Evolutionary conservation across 2,329 filamentous ascomycete species (phyloP).

Genomic region (Clonostachys sp.): DNA sequence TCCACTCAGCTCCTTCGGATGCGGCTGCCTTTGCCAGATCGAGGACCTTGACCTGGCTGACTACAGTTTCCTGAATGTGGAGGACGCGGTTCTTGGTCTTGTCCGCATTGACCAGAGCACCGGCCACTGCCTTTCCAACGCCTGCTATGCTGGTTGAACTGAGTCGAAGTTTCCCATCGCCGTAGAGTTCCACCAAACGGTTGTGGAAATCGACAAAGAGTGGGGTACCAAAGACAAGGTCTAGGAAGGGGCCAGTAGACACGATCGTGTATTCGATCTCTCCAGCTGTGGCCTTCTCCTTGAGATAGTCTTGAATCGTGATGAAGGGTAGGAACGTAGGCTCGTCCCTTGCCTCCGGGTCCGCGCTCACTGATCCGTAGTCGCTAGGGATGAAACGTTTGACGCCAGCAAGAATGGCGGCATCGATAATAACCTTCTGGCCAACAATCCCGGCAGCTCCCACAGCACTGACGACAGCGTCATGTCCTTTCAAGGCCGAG

Average conservation of each 20-base stretch:
- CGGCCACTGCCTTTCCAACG: conserved; percentile 35
- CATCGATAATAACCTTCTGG: conserved; percentile 38
- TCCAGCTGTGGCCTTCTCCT: conserved; percentile 23
- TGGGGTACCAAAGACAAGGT: conserved; percentile 34
- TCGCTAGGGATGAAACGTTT: conserved; percentile 52
- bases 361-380: conserved; percentile 22
- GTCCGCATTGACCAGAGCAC: conserved; percentile 33
- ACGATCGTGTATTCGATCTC: conserved; percentile 46
- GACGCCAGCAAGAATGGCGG: conserved; percentile 48
- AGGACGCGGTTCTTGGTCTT: conserved; percentile 41
- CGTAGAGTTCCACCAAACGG: conserved; percentile 30
- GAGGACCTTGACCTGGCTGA: conserved; percentile 31
- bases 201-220: conserved; percentile 32
- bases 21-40: conserved; percentile 36
- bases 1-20: conserved; percentile 31
- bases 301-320: conserved; percentile 21
- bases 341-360: conserved; percentile 28
- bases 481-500: conserved; percentile 40
- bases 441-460: conserved; percentile 28
- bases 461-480: conserved; percentile 36
- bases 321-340: conserved; percentile 45
- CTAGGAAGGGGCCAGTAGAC: conserved; percentile 47
- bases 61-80: conserved; percentile 26
- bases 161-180: conserved; percentile 38
- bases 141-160: conserved; percentile 33